These are phyloP conservation scores for Obba rivulosa DNA, from an alignment of 768 basidiomycete species.

Conservation along the genomic window DNA sequence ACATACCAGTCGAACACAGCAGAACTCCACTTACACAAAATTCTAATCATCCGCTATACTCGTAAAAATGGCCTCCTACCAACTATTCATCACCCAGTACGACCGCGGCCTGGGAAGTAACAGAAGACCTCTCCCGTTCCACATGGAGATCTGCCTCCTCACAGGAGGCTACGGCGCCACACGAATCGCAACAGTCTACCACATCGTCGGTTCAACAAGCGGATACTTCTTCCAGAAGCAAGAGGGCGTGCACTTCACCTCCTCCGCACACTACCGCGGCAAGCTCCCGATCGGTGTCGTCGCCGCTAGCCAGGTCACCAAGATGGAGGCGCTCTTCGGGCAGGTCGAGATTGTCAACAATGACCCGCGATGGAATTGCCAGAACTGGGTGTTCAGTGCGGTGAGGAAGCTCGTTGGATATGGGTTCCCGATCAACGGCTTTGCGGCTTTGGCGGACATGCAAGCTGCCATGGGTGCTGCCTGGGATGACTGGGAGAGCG, in stretches of 20 bases:
- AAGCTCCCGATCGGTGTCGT: neutral
- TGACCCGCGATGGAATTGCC: neutral
- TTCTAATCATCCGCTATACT: too few species aligned
- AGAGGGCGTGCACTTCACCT: neutral
- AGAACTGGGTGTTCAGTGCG: slow-evolving; percentile 1
- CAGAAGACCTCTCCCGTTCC: too few species aligned
- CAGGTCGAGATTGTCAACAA: neutral
- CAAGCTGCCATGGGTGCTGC: neutral
- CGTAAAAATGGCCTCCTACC: too few species aligned
- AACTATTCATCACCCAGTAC: too few species aligned
- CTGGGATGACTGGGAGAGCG: slow-evolving; percentile 1
- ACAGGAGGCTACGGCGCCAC: too few species aligned
- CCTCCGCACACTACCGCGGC: neutral
- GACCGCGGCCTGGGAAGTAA: too few species aligned
- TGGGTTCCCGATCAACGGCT: neutral
- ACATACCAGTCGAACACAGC: too few species aligned
- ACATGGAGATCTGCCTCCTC: too few species aligned
- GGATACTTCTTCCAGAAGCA: neutral
- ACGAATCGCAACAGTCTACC: slow-evolving; percentile 3
- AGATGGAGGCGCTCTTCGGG: neutral
- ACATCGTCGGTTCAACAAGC: neutral
- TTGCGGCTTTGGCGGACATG: neutral
- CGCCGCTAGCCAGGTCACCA: neutral
- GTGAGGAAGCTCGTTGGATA: slow-evolving; percentile 1
- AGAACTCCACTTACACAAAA: too few species aligned